Conservation (phyloP, 2,329 filamentous ascomycete species). For the Colletotrichum sp. region DNA sequence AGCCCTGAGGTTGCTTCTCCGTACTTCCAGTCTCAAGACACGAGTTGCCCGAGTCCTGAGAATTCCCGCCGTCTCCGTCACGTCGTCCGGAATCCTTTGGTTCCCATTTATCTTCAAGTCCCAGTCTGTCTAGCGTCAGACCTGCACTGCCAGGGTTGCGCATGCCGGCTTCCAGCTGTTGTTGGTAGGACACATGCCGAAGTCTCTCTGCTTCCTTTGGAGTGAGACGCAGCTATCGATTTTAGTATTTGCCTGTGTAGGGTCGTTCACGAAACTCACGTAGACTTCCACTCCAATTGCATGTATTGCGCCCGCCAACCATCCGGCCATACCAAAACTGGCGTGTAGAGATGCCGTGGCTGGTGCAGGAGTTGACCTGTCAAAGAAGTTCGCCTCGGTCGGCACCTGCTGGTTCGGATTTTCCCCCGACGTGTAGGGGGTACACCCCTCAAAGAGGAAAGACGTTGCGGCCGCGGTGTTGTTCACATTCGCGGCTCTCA, state of each 20-base stretch:
- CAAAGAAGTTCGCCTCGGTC: conserved; percentile 35
- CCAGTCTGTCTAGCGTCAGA: conserved; percentile 45
- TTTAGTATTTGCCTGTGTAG: not conserved
- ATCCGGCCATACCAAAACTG: conserved; percentile 57
- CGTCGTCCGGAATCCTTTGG: not conserved
- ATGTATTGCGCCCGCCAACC: conserved; percentile 59
- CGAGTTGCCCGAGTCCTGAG: not conserved
- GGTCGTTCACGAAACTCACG: conserved; percentile 31
- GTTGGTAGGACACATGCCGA: conserved; percentile 59
- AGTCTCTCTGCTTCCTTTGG: conserved; percentile 58
- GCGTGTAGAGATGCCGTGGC: conserved; percentile 48
- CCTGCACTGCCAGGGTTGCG: conserved; percentile 53
- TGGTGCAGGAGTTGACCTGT: conserved; percentile 28
- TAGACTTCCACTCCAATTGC: conserved; percentile 53
- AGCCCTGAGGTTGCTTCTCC: not conserved
- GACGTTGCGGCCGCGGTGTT: conserved; percentile 27
- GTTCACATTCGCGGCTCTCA: conserved; percentile 24
- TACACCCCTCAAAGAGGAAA: conserved; percentile 50
- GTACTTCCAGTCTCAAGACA: not conserved
- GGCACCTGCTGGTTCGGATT: conserved; percentile 10
- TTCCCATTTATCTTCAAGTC: conserved; percentile 31
- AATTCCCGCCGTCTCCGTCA: not conserved
- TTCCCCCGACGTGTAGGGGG: conserved; percentile 34
- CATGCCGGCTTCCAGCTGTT: conserved; percentile 59
- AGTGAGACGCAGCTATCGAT: conserved; percentile 51